phyloP scores from a whole-genome alignment of 2,329 filamentous ascomycete species.

The Venturia effusa region DNA sequence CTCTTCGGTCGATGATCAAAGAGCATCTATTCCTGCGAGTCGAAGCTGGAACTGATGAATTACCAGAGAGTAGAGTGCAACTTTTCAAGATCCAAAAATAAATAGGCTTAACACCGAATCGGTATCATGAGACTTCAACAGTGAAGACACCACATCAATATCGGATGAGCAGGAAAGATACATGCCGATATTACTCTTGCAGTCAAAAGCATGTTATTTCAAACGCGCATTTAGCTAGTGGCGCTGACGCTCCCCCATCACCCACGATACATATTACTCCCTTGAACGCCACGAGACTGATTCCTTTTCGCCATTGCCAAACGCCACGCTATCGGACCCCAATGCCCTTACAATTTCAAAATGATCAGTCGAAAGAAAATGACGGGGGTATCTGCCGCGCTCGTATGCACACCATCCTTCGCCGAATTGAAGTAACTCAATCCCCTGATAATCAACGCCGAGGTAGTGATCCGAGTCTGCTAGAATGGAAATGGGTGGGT shows the following conservation, averaged over 20 bases:
- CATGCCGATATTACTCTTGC: too few species aligned
- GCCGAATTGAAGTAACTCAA: not conserved
- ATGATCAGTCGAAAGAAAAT: not conserved
- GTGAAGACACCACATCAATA: too few species aligned
- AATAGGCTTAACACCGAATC: too few species aligned
- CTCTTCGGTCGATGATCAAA: too few species aligned
- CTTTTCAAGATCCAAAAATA: too few species aligned
- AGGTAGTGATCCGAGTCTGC: not conserved
- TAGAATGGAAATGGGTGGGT: not conserved
- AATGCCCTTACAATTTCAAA: not conserved
- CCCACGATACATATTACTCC: not conserved
- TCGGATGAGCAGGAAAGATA: too few species aligned
- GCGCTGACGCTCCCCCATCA: not conserved
- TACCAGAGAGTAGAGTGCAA: too few species aligned
- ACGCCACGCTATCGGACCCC: not conserved
- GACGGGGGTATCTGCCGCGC: constrained; percentile 1
- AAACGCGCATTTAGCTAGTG: not conserved
- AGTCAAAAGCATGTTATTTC: not conserved
- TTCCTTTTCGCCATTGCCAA: not conserved
- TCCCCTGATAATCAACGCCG: not conserved
- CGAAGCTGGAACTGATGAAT: too few species aligned
- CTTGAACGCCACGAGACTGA: not conserved
- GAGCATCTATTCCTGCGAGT: too few species aligned
- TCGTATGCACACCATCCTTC: not conserved
- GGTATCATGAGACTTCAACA: too few species aligned